Base-by-base conservation (phyloP, 208 protist genomes). In the Acanthamoeba castellanii region DNA sequence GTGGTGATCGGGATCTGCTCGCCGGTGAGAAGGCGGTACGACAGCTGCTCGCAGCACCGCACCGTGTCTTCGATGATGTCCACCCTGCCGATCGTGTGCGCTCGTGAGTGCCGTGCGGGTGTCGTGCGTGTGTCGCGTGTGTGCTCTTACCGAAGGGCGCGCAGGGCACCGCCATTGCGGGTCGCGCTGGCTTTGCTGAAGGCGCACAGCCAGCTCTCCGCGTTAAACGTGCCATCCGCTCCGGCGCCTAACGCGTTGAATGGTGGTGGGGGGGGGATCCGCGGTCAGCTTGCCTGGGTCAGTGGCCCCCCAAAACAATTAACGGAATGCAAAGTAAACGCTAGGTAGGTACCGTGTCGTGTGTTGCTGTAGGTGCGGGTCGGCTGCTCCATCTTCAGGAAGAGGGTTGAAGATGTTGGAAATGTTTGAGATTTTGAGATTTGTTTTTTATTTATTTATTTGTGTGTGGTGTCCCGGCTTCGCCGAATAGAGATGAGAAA, bases 21-120 rank as follows among this genome's bases (percentile, higher is more conserved):
- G 30, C 68, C 68, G 4, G 27, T 45, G 34, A 47, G 68, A 4
- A 76, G 22, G 3, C 3, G 3, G 68, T 76, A 76, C 16, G 11
- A 16, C 32, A 76, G 68, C 68, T 76, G 68, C 68, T 76, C 34
- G 68, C 32, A 32, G 34, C 68, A 76, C 30, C 34, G 27, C 68
- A 76, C 68, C 18, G 68, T 76, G 68, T 76, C 68, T 27, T 76
- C 68, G 27, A 76, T 76, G 30, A 76, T 76, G 18, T 76, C 68
- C 68, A 76, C 68, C 68, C 68, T 76, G 30, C 59, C 59, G 59
- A 27, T n/a, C 20, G 59, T 3, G 59, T 3, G 68, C 68, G 37
- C 18, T 25, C n/a, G 13, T 32, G n/a, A 47, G 30, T 9, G 68
- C 8, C 3, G 18, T 27, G 27, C n/a, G 5, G 2, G 5, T 4